Evolutionary conservation across 2,329 filamentous ascomycete species (phyloP).

Genomic region (Ophiosphaerella herpotricha): DNA sequence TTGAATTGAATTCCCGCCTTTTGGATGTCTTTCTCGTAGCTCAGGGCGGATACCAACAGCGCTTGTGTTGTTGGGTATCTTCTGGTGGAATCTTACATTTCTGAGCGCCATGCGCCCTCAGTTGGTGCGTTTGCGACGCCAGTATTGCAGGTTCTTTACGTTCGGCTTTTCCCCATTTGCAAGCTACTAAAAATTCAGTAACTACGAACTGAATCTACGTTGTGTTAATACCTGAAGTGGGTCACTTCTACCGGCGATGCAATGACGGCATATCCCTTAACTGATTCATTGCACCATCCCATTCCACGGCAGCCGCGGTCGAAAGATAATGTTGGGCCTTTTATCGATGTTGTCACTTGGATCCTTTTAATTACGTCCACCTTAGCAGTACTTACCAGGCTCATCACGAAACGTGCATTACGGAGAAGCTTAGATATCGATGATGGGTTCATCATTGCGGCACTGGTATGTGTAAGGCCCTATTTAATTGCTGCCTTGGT

Average conservation of each 20-base stretch:
- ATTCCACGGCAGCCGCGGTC: slow-evolving; percentile 38
- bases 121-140: slow-evolving; percentile 8
- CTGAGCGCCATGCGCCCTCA: slow-evolving; percentile 21
- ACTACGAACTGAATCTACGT: slow-evolving; percentile 2
- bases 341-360: slow-evolving; percentile 43
- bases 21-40: slow-evolving; percentile 12
- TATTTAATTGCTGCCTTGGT: background rate
- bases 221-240: slow-evolving; percentile 8
- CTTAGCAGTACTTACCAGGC: slow-evolving; percentile 38
- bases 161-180: slow-evolving; percentile 8
- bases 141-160: slow-evolving; percentile 9
- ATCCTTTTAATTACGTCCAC: slow-evolving; percentile 40
- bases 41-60: slow-evolving; percentile 22
- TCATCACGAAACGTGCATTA: slow-evolving; percentile 42
- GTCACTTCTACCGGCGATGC: slow-evolving; percentile 24
- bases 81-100: slow-evolving; percentile 21
- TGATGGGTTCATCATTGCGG: slow-evolving; percentile 41
- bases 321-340: slow-evolving; percentile 36
- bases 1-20: slow-evolving; percentile 13
- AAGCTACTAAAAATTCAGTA: background rate
- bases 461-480: slow-evolving; percentile 31
- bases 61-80: slow-evolving; percentile 16
- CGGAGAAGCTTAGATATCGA: slow-evolving; percentile 37
- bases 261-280: slow-evolving; percentile 27
- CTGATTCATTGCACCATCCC: slow-evolving; percentile 24